Evolutionary conservation across 768 basidiomycete genomes (phyloP), one percentile per base, ranked within the genome.

Genomic region (Kwoniella newhampshirensis): DNA sequence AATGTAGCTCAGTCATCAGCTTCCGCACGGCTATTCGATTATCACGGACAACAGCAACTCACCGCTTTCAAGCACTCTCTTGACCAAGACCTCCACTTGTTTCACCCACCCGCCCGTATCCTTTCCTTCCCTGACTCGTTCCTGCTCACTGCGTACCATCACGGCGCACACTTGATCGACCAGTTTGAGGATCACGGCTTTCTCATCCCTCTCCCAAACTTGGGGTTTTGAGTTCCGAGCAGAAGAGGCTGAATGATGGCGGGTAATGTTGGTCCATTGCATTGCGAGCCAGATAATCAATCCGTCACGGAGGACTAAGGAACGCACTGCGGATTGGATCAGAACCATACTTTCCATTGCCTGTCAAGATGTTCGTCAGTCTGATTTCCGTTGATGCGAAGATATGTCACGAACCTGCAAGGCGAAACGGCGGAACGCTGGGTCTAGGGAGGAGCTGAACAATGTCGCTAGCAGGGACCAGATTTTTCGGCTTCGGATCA

Each of bases 401-500:
- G n/a, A 42, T 27, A 11, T 8, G 15, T 39, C 9, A 77, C 81
- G 27, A 59, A 87, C 88, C 81, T 88, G 88, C 4, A 91, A 74
- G 32, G 90, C 83, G 1, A 82, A 80, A 41, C 78, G 77, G 15
- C 86, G 80, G 59, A 88, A 67, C 1, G 78, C 49, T 0, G 68
- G 57, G 54, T 91, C 88, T 2, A 78, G 73, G 0, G 83, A 83
- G 57, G 85, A 84, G 62, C 89, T 86, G 76, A 86, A 91, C 47
- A 92, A 71, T 57, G 87, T 89, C 1, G 90, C 87, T 1, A 94
- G 76, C 26, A 94, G 78, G 60, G 91, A 89, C 88, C 90, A 94
- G 0, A 89, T 90, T 68, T 91, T 88, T 25, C 92, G 78, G 42
- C 89, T 80, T 66, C 85, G 85, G 51, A 93, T 74, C 2, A 91